Percentiles rank a stretch among this genome's conserved stretches.
Conservation (phyloP, 345 rosid genomes). For the Hibiscus trionum region DNA sequence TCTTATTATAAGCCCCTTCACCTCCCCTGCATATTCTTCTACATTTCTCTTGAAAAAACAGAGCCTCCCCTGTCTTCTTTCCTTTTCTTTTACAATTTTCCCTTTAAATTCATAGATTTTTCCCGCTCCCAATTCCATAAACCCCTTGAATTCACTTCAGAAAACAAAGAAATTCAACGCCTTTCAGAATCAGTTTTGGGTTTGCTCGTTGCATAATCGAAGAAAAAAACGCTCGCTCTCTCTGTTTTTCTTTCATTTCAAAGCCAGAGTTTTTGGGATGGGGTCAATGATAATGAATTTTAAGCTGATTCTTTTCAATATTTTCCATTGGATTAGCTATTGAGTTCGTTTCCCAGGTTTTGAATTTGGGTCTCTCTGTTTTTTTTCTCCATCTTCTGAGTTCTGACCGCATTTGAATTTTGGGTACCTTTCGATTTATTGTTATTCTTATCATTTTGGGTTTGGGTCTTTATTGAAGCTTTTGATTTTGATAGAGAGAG, state of each 20-base stretch:
- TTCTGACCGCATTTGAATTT: slow-evolving; percentile 26
- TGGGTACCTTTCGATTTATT: background rate
- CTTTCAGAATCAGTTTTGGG: background rate
- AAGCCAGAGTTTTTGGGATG: slow-evolving; percentile 14
- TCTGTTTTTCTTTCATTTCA: slow-evolving; percentile 2
- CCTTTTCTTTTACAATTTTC: background rate
- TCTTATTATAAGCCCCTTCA: slow-evolving; percentile 19
- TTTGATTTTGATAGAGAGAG: slow-evolving; percentile 17
- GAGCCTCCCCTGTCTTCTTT: slow-evolving; percentile 10
- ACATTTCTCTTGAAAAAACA: background rate
- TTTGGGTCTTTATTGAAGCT: slow-evolving; percentile 1
- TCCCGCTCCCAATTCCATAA: background rate
- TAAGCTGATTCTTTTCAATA: slow-evolving; percentile 46
- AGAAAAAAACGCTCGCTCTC: slow-evolving; percentile 26
- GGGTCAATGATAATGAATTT: slow-evolving; percentile 18
- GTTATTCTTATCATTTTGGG: slow-evolving; percentile 4
- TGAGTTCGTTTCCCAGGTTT: slow-evolving; percentile 25
- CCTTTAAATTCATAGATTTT: background rate
- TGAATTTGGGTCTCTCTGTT: slow-evolving; percentile 6
- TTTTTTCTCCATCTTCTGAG: slow-evolving; percentile 14
- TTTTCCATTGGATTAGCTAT: slow-evolving; percentile 26
- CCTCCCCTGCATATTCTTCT: slow-evolving; percentile 5
- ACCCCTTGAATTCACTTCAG: background rate
- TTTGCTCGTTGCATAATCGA: background rate
- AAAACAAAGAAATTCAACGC: background rate